Conservation (phyloP, 2,329 filamentous ascomycete species). For the Metarhizium guizhouense region DNA sequence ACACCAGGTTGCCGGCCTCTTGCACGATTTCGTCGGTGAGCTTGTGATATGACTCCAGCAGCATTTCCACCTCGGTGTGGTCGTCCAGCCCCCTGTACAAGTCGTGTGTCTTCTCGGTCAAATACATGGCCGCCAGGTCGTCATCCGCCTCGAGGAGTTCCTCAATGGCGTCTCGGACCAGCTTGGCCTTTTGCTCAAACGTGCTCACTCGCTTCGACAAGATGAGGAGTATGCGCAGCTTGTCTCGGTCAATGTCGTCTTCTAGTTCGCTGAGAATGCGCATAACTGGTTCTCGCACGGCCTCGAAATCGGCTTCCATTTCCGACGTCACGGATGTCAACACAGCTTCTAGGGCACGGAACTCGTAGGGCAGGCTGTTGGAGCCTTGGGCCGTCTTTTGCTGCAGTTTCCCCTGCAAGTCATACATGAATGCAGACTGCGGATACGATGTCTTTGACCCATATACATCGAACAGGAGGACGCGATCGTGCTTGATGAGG, state of each 20-base stretch:
- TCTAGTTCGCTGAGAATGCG: conserved; percentile 82
- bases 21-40: conserved; percentile 97
- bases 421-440: conserved; percentile 96
- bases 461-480: conserved; percentile 93
- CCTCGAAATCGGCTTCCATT: conserved; percentile 88
- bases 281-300: conserved; percentile 86
- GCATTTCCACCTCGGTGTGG: conserved; percentile 93
- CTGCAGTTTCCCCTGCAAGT: conserved; percentile 83
- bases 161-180: conserved; percentile 90
- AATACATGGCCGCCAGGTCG: conserved; percentile 88
- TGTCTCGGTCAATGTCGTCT: conserved; percentile 93
- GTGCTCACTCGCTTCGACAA: conserved; percentile 93
- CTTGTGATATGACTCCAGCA: conserved; percentile 95
- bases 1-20: conserved; percentile 84
- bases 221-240: conserved; percentile 81
- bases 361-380: conserved; percentile 79
- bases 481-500: conserved; percentile 87
- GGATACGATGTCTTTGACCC: conserved; percentile 91
- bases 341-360: conserved; percentile 89
- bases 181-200: conserved; percentile 92
- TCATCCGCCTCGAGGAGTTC: conserved; percentile 95
- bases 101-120: conserved; percentile 78
- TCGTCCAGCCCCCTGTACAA: conserved; percentile 68
- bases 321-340: conserved; percentile 88
- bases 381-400: conserved; percentile 56